A percentile compares a stretch with the other conserved stretches of the same genome.
phyloP scores from a whole-genome alignment of 2,329 filamentous ascomycete genomes.

The Paecilomyces sp. region DNA sequence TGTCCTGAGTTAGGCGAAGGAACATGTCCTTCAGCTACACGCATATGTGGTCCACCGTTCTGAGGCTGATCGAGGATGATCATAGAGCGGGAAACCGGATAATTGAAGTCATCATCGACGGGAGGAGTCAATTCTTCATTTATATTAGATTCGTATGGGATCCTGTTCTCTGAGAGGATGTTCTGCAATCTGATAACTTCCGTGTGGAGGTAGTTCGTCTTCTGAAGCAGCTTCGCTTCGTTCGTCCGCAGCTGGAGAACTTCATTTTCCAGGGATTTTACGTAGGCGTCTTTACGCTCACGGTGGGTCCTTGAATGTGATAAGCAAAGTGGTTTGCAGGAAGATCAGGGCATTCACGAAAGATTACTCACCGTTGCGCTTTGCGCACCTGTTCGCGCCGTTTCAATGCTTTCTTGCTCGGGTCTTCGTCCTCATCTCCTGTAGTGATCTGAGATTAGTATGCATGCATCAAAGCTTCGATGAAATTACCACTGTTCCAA shows the following conservation, averaged over 20 bases:
- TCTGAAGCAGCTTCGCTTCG: background rate
- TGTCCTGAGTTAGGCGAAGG: background rate
- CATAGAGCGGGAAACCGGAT: background rate
- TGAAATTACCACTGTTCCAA: background rate
- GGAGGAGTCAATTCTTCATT: background rate
- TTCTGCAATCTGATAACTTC: background rate
- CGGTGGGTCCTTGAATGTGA: background rate
- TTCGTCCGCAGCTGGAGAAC: background rate
- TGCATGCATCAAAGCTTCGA: background rate
- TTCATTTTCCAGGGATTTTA: background rate
- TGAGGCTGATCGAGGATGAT: background rate
- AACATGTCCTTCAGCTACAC: background rate
- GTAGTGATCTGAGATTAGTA: background rate
- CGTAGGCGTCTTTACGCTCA: background rate
- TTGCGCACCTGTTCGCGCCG: background rate
- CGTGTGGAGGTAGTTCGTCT: background rate
- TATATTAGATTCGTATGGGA: background rate
- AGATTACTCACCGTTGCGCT: background rate
- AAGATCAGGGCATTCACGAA: background rate
- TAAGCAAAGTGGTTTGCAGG: background rate
- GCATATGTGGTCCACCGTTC: background rate
- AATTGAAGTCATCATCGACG: background rate
- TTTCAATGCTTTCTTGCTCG: background rate
- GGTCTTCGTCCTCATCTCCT: background rate
- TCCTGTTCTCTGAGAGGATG: background rate